Evolutionary conservation across 768 basidiomycete genomes (phyloP), one percentile per base, ranked within the genome.

Genomic region (Macrocybe gigantea): DNA sequence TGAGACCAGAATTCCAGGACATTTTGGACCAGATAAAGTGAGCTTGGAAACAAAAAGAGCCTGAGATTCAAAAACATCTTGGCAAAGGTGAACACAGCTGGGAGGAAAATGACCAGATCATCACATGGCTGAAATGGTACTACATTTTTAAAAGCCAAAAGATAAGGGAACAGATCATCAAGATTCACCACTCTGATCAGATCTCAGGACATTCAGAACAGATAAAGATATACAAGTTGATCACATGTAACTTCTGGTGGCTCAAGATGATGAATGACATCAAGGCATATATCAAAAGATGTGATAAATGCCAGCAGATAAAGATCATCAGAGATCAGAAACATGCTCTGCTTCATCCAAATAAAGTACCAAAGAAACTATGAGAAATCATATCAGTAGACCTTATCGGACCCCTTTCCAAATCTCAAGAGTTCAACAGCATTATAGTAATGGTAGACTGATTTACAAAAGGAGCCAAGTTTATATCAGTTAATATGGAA

Each of bases 371-470:
- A 6, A 34, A 44, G 5, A 41, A 34, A 1, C 48, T 22, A 11
- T 75, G 72, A 69, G 12, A 58, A 3, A 57, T 59, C 5, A 62
- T 73, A 4, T 62, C 65, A 0, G 60, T 66, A 41, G 71, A 78
- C 44, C 59, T 67, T 34, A 67, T 74, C 44, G 53, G 48, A 1
- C 51, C 62, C 8, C 57, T 75, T 0, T 72, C 70, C 0, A 39
- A 51, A 2, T 59, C 60, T 0, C 45, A 63, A 2, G 68, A 63
- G 0, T 68, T 49, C 48, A 55, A 72, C 50, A 47, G 63, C 0
- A 69, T 75, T 44, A 55, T 72, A 37, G 65, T 61, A 5, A 52
- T 70, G 47, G 54, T 56, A 1, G 58, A 62, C 9, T 33, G 49
- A 1, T 46, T 58, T 5, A 53, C 49, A 1, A 63, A 63, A 42